Evolutionary conservation across 2,329 filamentous ascomycete genomes (phyloP).

Genomic region (Hymenoscyphus albidus): DNA sequence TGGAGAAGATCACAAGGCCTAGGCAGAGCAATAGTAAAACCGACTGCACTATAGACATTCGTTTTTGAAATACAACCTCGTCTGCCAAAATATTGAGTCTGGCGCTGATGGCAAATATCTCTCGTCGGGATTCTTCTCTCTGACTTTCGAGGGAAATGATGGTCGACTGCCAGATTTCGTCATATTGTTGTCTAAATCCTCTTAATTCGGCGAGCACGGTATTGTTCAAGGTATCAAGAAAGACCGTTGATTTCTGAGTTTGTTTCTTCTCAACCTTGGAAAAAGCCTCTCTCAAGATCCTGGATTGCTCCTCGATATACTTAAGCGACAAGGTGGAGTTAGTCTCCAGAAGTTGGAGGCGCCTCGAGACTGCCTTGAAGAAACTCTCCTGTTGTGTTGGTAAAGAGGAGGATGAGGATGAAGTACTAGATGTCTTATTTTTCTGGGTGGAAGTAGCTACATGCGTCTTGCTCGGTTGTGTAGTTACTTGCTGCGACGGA

Average conservation of each 20-base stretch:
- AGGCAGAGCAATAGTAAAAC: conserved; percentile 83
- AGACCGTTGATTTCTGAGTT: conserved; percentile 73
- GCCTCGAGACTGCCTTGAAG: conserved; percentile 94
- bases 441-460: conserved; percentile 22
- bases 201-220: conserved; percentile 81
- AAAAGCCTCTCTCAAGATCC: conserved; percentile 82
- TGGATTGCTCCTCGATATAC: conserved; percentile 95
- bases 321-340: conserved; percentile 91
- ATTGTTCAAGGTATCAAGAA: conserved; percentile 79
- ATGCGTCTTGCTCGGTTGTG: conserved; percentile 21
- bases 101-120: conserved; percentile 76
- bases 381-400: conserved; percentile 96
- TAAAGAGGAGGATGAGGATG: conserved; percentile 49
- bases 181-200: conserved; percentile 78
- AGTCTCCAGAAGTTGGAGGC: conserved; percentile 82
- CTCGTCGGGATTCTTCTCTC: conserved; percentile 75
- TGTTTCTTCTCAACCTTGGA: conserved; percentile 84
- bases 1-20: conserved; percentile 77
- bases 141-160: conserved; percentile 88
- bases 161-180: conserved; percentile 94
- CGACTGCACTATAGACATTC: conserved; percentile 90
- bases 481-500: conserved; percentile 12
- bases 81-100: conserved; percentile 88
- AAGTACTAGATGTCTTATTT: conserved; percentile 36
- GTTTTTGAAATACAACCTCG: conserved; percentile 80